Evolutionary conservation across 306 rosid genomes (phyloP), one percentile per base, ranked within the genome.

Genomic region (Acacia melanoxylon): DNA sequence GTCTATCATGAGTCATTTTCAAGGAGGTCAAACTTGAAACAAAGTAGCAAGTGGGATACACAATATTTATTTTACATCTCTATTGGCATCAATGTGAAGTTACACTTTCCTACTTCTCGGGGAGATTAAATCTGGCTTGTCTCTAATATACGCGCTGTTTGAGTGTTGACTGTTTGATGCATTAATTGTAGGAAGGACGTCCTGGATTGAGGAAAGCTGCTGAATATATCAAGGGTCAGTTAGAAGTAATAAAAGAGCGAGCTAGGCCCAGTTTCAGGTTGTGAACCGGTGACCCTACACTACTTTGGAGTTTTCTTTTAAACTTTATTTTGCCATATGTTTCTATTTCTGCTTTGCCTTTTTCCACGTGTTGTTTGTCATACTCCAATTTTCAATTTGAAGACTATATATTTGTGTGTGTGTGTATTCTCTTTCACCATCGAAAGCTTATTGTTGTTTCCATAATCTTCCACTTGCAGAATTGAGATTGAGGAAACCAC

Each of bases 131-230:
- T 74, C 27, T 58, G 48, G 9, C 12, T 3, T 61, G 41, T 41
- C 19, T 41, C 24, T 71, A 24, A 33, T 59, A 4, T 68, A 6
- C 45, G 37, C 20, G 81, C 81, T 56, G 40, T 62, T 6, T 79
- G 81, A 44, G 84, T 73, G 85, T 75, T 87, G 59, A 65, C 87
- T 77, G 49, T 79, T 63, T 74, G 46, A 65, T 89, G 52, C 51
- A 74, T 73, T 81, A 71, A 75, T 80, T 83, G 72, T 72, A 95
- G 99, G 99, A 90, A 87, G 99, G 99, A 20, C 94, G 97, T 13
- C 97, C 97, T 85, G 99, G 99, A 58, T 85, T 93, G 80, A 91
- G 78, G 78, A 85, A 86, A 87, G 99, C 98, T 72, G 97, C 97
- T 75, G 72, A 83, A 3, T 96, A 96, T 82, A 93, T 96, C 56